Percentiles rank a stretch among this genome's conserved stretches.
phyloP scores from a whole-genome alignment of 176 grass and related monocot genomes.

The Triticum urartu region DNA sequence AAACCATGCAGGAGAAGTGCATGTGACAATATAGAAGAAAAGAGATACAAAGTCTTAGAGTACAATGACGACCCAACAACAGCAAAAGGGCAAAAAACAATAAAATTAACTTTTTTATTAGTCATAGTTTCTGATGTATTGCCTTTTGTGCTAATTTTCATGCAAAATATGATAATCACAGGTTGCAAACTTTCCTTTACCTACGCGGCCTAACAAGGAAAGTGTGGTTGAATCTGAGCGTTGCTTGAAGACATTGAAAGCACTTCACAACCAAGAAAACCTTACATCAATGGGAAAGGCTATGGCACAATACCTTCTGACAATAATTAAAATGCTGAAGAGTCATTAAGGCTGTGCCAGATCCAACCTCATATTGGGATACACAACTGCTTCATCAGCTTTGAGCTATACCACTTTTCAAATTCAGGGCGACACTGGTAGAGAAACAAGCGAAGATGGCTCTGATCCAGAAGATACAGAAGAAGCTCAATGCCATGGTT shows the following conservation, averaged over 20 bases:
- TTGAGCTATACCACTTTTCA: conserved; percentile 82
- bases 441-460: conserved; percentile 24
- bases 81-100: too few species aligned
- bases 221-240: conserved; percentile 73
- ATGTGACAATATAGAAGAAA: too few species aligned
- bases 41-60: too few species aligned
- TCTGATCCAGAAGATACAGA: conserved; percentile 26
- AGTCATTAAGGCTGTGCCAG: conserved; percentile 39
- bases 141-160: not conserved
- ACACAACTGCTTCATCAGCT: conserved; percentile 66
- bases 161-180: conserved; percentile 38
- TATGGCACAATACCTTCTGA: conserved; percentile 87
- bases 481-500: conserved; percentile 51
- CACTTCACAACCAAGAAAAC: conserved; percentile 49
- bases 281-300: conserved; percentile 72
- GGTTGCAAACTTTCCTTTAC: conserved; percentile 92
- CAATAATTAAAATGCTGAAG: conserved; percentile 62
- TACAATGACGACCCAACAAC: too few species aligned
- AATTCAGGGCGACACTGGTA: conserved; percentile 34
- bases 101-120: too few species aligned
- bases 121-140: conserved; percentile 15
- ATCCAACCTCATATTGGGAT: conserved; percentile 64
- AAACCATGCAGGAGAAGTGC: too few species aligned
- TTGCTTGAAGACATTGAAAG: conserved; percentile 80
- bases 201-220: conserved; percentile 64